A percentile compares a stretch with the other conserved stretches of the same genome.
Conservation (phyloP, 2,329 filamentous ascomycete genomes). For the Raffaelea ambrosiae region DNA sequence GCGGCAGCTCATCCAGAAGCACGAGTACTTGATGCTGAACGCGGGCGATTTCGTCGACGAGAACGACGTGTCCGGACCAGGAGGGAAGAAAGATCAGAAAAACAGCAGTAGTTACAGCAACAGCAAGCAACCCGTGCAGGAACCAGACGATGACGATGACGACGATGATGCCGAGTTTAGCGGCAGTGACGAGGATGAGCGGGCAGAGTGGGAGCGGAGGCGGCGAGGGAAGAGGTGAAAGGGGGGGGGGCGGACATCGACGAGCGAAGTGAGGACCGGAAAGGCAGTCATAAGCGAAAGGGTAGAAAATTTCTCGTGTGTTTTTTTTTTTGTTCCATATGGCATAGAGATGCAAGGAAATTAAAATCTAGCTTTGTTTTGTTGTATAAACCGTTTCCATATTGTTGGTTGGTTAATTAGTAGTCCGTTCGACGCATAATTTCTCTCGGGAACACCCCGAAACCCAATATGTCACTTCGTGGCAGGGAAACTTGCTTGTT, state of each 20-base stretch:
- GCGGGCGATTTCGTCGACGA: constrained; percentile 46
- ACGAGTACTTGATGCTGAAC: constrained; percentile 57
- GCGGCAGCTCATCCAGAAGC: constrained; percentile 55
- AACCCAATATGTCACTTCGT: no score
- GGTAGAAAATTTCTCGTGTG: no score
- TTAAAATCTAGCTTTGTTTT: no score
- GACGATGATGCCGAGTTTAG: constrained; percentile 55
- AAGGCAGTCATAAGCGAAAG: no score
- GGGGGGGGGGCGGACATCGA: constrained; percentile 19
- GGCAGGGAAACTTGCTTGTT: no score
- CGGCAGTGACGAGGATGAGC: constrained; percentile 56
- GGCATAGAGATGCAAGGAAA: no score
- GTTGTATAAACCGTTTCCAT: no score
- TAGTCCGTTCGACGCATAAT: no score
- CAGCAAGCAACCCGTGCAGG: constrained; percentile 8
- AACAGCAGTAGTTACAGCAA: constrained; percentile 4
- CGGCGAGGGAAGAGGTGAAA: background rate
- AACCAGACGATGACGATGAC: constrained; percentile 17
- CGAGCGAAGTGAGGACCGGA: background rate
- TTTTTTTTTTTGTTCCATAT: no score
- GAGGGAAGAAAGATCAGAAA: constrained; percentile 6
- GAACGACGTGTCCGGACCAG: constrained; percentile 12
- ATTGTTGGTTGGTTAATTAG: no score
- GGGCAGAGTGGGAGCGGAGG: constrained; percentile 51
- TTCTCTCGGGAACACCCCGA: no score